phyloP scores from a whole-genome alignment of 2,329 filamentous ascomycete genomes.

The Ceratocystis eucalypticola region DNA sequence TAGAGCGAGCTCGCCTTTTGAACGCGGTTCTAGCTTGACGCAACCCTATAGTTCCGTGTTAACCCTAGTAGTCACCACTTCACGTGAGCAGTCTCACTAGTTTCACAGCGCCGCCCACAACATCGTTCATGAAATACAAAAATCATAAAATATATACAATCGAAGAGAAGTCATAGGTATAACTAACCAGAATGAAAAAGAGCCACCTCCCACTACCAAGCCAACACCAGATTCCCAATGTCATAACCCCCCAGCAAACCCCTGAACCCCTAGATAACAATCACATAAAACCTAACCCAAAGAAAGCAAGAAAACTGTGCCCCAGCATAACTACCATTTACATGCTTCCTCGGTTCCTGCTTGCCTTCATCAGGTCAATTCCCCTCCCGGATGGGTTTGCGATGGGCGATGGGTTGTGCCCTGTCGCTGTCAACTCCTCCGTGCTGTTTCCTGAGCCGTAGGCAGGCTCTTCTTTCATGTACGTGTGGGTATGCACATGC shows the following conservation, averaged over 20 bases:
- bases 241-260: not conserved
- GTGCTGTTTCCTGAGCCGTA: constrained; percentile 8
- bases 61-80: not conserved
- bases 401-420: not conserved
- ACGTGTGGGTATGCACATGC: constrained; percentile 12
- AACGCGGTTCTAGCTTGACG: not conserved
- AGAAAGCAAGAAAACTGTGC: not conserved
- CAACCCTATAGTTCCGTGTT: not conserved
- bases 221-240: not conserved
- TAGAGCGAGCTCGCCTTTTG: not conserved
- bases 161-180: not conserved
- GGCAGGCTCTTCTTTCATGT: constrained; percentile 10
- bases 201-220: not conserved
- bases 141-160: not conserved
- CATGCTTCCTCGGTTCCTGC: constrained; percentile 2
- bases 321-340: not conserved
- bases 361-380: not conserved
- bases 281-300: constrained; percentile 3
- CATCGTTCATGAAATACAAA: not conserved
- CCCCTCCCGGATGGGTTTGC: not conserved
- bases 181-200: not conserved
- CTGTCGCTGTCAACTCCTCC: constrained; percentile 7
- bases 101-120: no score
- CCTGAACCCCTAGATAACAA: not conserved
- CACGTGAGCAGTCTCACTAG: no score